Evolutionary conservation across 805 yeast species (phyloP).

Genomic region (Saccharomycopsis microspora): DNA sequence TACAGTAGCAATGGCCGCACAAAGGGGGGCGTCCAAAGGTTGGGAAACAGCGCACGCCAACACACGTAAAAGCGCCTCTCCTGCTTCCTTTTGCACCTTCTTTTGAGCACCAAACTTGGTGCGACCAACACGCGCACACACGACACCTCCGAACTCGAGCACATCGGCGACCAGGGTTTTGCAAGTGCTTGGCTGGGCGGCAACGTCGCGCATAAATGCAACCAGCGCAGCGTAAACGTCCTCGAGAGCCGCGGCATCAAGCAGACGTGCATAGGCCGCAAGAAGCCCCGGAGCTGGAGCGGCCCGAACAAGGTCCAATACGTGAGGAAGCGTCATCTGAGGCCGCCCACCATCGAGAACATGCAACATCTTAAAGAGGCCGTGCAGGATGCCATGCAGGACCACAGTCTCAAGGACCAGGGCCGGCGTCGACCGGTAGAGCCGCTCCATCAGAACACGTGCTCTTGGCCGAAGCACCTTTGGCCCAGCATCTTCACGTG

Average conservation of each 20-base stretch:
- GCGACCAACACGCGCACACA: conserved; percentile 45
- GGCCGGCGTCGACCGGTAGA: conserved; percentile 57
- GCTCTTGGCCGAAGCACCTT: not conserved
- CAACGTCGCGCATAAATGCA: conserved; percentile 48
- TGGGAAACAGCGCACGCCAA: conserved; percentile 18
- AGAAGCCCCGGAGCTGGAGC: conserved; percentile 36
- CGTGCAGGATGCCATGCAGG: conserved; percentile 20
- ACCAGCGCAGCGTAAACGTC: conserved; percentile 61
- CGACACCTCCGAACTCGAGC: conserved; percentile 37
- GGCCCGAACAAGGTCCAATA: conserved; percentile 43
- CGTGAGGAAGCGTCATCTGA: conserved; percentile 55
- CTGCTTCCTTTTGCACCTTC: conserved; percentile 43
- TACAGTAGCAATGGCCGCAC: too few relatives aligned
- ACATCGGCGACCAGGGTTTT: conserved; percentile 39
- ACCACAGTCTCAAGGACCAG: conserved; percentile 54
- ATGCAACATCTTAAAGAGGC: conserved; percentile 54
- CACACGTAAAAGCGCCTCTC: conserved; percentile 27
- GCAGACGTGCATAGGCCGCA: conserved; percentile 45
- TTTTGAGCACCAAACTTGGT: conserved; percentile 53
- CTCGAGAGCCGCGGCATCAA: conserved; percentile 68
- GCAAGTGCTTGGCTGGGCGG: conserved; percentile 35
- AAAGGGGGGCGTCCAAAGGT: too few relatives aligned
- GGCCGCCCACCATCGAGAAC: conserved; percentile 80
- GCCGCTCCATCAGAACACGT: conserved; percentile 28
- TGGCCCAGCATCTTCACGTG: not conserved